Conservation (phyloP, 1,284 basidiomycete species). For the Boletus smithii region DNA sequence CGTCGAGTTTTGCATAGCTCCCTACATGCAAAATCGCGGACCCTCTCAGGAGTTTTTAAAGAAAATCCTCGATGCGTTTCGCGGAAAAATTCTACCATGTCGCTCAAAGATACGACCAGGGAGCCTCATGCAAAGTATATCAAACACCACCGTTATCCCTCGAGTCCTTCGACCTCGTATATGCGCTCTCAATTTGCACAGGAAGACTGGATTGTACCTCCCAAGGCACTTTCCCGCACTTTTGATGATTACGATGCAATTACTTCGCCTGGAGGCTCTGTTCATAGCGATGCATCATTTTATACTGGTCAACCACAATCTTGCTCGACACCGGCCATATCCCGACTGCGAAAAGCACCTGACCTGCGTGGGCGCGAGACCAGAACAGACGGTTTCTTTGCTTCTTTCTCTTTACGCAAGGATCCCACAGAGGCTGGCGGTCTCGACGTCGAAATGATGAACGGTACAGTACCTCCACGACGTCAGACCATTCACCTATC, state of each 20-base stretch:
- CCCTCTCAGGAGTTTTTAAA: conserved; percentile 20
- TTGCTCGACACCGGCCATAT: conserved; percentile 23
- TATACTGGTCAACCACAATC: conserved; percentile 21
- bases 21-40: conserved; percentile 23
- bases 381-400: neutral
- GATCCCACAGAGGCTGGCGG: neutral
- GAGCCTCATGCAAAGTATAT: conserved; percentile 2
- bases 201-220: conserved; percentile 14
- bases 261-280: conserved; percentile 3
- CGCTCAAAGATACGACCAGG: conserved; percentile 14
- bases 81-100: conserved; percentile 20
- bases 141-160: conserved; percentile 21
- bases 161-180: conserved; percentile 27
- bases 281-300: conserved; percentile 16
- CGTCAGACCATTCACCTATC: conserved; percentile 23
- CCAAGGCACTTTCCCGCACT: conserved; percentile 2
- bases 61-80: conserved; percentile 17
- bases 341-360: conserved; percentile 6
- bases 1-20: conserved; percentile 13
- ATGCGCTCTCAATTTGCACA: conserved; percentile 24
- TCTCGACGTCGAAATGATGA: conserved; percentile 21
- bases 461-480: conserved; percentile 1
- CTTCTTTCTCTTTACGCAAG: neutral
- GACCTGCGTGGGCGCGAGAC: neutral
- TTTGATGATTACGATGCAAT: neutral